These are phyloP conservation scores for Exophiala xenobiotica DNA, from an alignment of 2,329 filamentous ascomycete species.

Conservation along the genomic window DNA sequence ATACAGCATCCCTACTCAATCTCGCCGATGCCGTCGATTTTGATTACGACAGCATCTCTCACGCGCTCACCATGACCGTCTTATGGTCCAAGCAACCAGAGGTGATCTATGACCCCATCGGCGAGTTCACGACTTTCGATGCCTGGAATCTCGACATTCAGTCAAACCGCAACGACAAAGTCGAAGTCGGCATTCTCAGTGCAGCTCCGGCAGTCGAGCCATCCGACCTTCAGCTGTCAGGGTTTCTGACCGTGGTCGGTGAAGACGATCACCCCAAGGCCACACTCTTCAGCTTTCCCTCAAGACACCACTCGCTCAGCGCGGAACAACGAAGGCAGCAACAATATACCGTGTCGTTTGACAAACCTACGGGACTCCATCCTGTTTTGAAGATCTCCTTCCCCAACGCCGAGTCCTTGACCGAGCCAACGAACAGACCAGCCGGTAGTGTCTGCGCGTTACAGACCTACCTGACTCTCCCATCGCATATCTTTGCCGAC, in stretches of 20 bases:
- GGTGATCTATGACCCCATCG: slow-evolving; percentile 24
- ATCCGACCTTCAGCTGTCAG: slow-evolving; percentile 75
- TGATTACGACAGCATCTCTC: slow-evolving; percentile 69
- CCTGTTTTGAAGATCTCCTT: slow-evolving; percentile 72
- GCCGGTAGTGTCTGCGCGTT: slow-evolving; percentile 63
- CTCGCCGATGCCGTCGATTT: slow-evolving; percentile 68
- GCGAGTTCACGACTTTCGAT: slow-evolving; percentile 27
- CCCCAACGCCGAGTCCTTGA: slow-evolving; percentile 49
- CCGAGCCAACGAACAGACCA: slow-evolving; percentile 43
- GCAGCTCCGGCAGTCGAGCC: slow-evolving; percentile 58
- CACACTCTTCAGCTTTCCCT: slow-evolving; percentile 79
- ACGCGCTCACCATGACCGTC: slow-evolving; percentile 63
- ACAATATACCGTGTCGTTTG: slow-evolving; percentile 64
- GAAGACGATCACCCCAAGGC: slow-evolving; percentile 69
- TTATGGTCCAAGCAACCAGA: slow-evolving; percentile 53
- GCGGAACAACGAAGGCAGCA: slow-evolving; percentile 37
- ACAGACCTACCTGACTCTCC: slow-evolving; percentile 79
- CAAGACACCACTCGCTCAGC: slow-evolving; percentile 67
- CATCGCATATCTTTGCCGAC: slow-evolving; percentile 79
- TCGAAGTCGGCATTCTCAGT: slow-evolving; percentile 79
- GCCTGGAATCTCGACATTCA: slow-evolving; percentile 48
- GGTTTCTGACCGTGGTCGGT: slow-evolving; percentile 75
- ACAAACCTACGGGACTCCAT: slow-evolving; percentile 76
- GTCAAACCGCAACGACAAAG: slow-evolving; percentile 19
- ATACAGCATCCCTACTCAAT: slow-evolving; percentile 47